Evolutionary conservation across 2,329 filamentous ascomycete genomes (phyloP).

Genomic region (Beauveria sp.): DNA sequence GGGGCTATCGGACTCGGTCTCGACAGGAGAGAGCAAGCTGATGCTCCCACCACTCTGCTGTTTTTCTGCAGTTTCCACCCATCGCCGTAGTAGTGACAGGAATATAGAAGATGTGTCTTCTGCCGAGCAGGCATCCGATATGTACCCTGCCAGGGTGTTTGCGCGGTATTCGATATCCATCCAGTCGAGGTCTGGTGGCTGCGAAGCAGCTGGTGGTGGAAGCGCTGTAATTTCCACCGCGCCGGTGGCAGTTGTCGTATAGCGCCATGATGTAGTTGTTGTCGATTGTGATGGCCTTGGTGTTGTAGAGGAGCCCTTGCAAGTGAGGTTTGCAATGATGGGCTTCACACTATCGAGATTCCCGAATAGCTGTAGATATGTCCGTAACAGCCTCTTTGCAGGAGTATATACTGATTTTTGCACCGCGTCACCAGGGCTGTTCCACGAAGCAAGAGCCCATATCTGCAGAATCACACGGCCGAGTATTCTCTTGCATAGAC

Average conservation of each 20-base stretch:
- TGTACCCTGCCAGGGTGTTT: slow-evolving; percentile 38
- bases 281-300: slow-evolving; percentile 12
- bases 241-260: slow-evolving; percentile 40
- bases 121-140: slow-evolving; percentile 42
- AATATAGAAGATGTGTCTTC: slow-evolving; percentile 55
- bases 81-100: slow-evolving; percentile 48
- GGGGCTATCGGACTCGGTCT: slow-evolving; percentile 18
- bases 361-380: slow-evolving; percentile 50
- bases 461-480: slow-evolving; percentile 51
- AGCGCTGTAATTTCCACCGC: slow-evolving; percentile 29
- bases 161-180: slow-evolving; percentile 41
- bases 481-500: slow-evolving; percentile 54
- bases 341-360: slow-evolving; percentile 38
- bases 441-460: slow-evolving; percentile 54
- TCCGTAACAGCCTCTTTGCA: slow-evolving; percentile 44
- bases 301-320: slow-evolving; percentile 34
- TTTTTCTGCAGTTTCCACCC: slow-evolving; percentile 35
- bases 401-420: slow-evolving; percentile 35
- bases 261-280: slow-evolving; percentile 42
- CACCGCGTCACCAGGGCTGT: slow-evolving; percentile 22
- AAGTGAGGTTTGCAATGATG: slow-evolving; percentile 49
- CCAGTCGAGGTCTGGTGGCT: slow-evolving; percentile 28
- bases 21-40: slow-evolving; percentile 19
- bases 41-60: slow-evolving; percentile 19
- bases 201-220: slow-evolving; percentile 9